Base-by-base conservation (phyloP, 805 yeast genomes). In the Debaryomyces hansenii region DNA sequence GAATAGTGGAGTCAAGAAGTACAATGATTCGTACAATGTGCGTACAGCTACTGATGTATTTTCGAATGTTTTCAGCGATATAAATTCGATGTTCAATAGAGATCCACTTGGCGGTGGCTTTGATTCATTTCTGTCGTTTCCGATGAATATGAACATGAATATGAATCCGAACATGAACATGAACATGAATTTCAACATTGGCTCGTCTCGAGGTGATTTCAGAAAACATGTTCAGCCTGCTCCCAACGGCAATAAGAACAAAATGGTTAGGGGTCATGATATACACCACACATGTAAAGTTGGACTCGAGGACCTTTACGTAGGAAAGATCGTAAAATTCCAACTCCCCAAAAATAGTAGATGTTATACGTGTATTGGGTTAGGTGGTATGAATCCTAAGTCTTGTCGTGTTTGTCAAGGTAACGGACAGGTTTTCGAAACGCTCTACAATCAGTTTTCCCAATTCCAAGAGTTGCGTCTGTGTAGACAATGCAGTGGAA, bases 201-300 rank as follows among this genome's bases (percentile, higher is more conserved):
- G 41, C 7, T 32, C 43, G 41, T 33, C 45, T 16, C 34, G 20
- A 14, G 44, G 38, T 2, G 29, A 32, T 20, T 42, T 41, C n/a
- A 55, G 46, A 45, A 51, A 49, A 34, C 49, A 45, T 9, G 55
- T 55, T 28, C 50, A 60, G 44, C 69, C 72, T 1, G 62, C 59
- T 1, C 53, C 50, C 2, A 42, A 48, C 6, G 41, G 51, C 2
- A 31, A 35, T 4, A 45, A 34, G 29, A 40, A 42, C 15, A 41
- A 49, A 20, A 31, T 49, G 24, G 62, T 61, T 11, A 71, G 65
- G 37, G 85, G 86, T 5, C 74, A 74, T 16, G 80, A 82, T 50
- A 84, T 85, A 42, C 72, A 67, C 47, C 88, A 85, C 58, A 70
- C 73, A 6, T 68, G 83, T 41, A 66, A 68, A 21, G 80, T 84